Base-by-base conservation (phyloP, 371 early-diverging fungal genomes). In the Saksenaea vasiformis region DNA sequence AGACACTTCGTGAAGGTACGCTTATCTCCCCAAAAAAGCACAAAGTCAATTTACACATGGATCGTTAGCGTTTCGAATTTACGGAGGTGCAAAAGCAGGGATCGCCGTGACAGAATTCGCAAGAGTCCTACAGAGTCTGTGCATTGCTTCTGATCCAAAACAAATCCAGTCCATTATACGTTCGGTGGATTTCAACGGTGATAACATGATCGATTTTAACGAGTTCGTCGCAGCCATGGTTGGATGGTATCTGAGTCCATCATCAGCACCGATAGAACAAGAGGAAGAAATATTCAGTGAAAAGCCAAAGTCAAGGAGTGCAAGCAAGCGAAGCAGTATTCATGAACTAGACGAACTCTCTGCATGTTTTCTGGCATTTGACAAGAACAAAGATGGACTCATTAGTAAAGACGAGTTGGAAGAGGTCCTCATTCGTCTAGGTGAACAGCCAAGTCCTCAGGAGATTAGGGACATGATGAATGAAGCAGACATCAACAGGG, bases 381-480 rank as follows among this genome's bases (percentile, higher is more conserved):
- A 92, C 67, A 86, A 85, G 65, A 87, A 91, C 60, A 79, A 83
- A 15, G 92, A 88, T 43, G 92, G 91, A 7, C 74, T 76, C 13
- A 92, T 94, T 34, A 81, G 86, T 5, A 76, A 87, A 37, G 80
- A 85, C 56, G 91, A 93, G 56, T 67, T 94, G 28, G 84, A 87
- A 65, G 73, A 89, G 10, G 88, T 92, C 17, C 87, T 92, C 35
- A 66, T 73, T 22, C 87, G 87, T 60, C 73, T 93, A 3, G 90
- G 89, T 11, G 87, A 90, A 44, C 72, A 77, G 31, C 63, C 93
- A 56, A 89, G 83, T 10, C 85, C 87, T 31, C 84, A 90, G 62
- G 93, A 93, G 61, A 65, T 94, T 22, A 87, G 85, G 58, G 93
- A 91, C 65, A 93, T 94, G 93, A 92, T 94, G 68, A 79, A 83